These are phyloP conservation scores for Knoxia roxburghii DNA, from an alignment of 257 asterid species.

Conservation along the genomic window DNA sequence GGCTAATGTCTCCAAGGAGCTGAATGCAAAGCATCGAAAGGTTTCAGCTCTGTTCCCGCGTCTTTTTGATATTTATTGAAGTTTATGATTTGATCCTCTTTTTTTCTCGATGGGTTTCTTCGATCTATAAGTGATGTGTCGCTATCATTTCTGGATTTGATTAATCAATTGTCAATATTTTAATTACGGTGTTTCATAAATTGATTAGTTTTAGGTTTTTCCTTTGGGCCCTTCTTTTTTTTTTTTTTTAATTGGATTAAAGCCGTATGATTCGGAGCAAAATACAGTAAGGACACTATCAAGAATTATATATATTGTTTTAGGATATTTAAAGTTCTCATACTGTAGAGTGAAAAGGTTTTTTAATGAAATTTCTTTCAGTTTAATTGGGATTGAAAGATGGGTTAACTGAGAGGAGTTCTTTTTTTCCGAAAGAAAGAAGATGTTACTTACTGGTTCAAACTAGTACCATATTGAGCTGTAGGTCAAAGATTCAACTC, in stretches of 20 bases:
- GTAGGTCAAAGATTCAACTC: neutral
- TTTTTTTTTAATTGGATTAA: conserved; percentile 4
- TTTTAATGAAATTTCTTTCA: neutral
- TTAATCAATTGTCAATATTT: neutral
- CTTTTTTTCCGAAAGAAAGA: too few relatives aligned
- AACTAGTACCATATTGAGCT: neutral
- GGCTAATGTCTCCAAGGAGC: conserved; percentile 95
- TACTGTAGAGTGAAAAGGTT: neutral
- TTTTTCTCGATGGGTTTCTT: neutral
- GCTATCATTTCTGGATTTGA: neutral
- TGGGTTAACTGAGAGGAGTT: neutral
- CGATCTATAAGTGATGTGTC: neutral
- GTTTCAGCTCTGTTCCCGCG: conserved; percentile 25
- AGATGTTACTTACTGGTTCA: neutral
- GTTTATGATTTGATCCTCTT: conserved; percentile 6
- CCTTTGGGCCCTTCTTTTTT: too few relatives aligned
- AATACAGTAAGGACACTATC: neutral
- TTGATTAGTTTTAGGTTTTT: neutral
- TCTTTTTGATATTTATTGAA: neutral
- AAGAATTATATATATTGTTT: neutral
- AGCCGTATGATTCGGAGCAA: neutral
- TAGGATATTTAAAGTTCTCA: neutral
- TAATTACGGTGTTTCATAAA: neutral
- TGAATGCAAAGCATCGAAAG: conserved; percentile 91
- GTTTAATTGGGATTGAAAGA: neutral